Evolutionary conservation across 345 rosid species (phyloP), one percentile per base, ranked within the genome.

Genomic region (Trapa incisa): DNA sequence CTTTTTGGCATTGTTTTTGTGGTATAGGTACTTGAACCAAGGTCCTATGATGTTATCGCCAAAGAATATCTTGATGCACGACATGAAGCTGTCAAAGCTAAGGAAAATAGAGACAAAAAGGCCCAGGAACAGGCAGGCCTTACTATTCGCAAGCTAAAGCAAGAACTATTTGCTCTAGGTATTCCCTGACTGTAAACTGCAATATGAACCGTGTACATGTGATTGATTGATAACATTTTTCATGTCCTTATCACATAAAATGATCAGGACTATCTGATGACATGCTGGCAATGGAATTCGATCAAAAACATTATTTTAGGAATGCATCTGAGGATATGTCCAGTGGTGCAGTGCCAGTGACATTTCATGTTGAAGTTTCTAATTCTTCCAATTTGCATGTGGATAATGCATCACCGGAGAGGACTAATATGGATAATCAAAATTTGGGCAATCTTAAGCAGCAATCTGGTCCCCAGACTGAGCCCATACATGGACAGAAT

Each of bases 161-260:
- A 86, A 75, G 96, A 92, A 79, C 80, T 92, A 75, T 78, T 91
- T 74, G 86, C 87, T 73, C 82, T 86, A 79, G 98, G 96, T 88
- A 57, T 82, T 70, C 36, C 57, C 70, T 61, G 54, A 33, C 65
- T 72, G 71, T 70, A 58, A 0, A 14, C 29, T 65, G 32, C 48
- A 4, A 47, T 77, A 65, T 68, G 11, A 71, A 35, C 68, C 48
- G 36, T 67, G 68, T 67, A 50, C 48, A 71, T 68, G 68, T 72
- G 37, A 60, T 47, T 71, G 42, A 41, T 52, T 66, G 63, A 73
- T 54, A 22, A 62, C 73, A 72, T 68, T 79, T 53, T 73, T 74
- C 22, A 47, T 79, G 56, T 68, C 68, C 47, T 74, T 53, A 69
- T 70, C 83, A 64, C 67, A 67, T 80, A 68, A 65, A 42, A 67